Evolutionary conservation across 1,284 basidiomycete genomes (phyloP), one percentile per base, ranked within the genome.

Genomic region (Malassezia caprae): DNA sequence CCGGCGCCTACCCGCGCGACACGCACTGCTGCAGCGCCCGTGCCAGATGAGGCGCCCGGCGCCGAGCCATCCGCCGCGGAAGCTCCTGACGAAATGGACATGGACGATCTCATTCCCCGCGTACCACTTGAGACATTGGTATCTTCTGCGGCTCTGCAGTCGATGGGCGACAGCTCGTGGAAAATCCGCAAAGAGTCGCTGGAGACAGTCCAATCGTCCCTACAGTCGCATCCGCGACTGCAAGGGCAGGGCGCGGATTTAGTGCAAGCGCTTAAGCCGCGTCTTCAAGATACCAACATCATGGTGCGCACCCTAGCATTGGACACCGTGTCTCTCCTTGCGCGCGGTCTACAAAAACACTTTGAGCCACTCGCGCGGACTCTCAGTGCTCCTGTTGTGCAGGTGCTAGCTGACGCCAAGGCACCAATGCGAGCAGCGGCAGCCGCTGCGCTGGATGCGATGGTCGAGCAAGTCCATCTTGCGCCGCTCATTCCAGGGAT

Each of bases 131-230:
- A 98, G 65, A 81, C 83, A 54, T 77, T 99, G 23, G 78, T 98
- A 34, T 85, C 86, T 58, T 83, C 85, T n/a, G 88, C 88, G 0
- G 83, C 83, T 1, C 85, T 96, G 44, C 88, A 90, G 67, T 81
- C 84, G 10, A 88, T 88, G 77, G 89, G 83, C 63, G 94, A 96
- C 65, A 84, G 88, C 0, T 73, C 74, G 51, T 99, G 94, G 94
- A 98, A 98, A 78, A 84, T 83, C 6, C 86, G 93, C 77, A 99
- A 98, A 76, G 94, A 96, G 70, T 90, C 87, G 1, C 79, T 98
- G 52, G 94, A 98, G 72, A 79, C 80, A 1, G 77, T 98, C 13
- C 86, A 88, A 64, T 83, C 82, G 0, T 82, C 90, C 50, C 77
- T 99, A 37, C 89, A 94, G 67, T 80, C 83, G 43, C 96, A 98